These are phyloP conservation scores for Arthromyces matolae DNA, from an alignment of 768 basidiomycete genomes.

Conservation along the genomic window DNA sequence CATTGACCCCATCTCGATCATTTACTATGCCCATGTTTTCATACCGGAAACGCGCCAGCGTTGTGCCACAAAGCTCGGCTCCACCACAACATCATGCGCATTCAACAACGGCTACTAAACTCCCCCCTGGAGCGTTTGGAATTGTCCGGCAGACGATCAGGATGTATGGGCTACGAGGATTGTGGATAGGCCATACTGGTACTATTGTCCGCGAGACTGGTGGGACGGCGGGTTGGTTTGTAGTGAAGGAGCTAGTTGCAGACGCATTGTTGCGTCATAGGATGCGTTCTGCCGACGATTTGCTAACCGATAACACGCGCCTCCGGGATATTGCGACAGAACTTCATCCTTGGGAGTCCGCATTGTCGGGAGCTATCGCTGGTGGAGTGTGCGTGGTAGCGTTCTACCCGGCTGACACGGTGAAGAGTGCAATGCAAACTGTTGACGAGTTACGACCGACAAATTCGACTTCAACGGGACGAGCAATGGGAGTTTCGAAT, in stretches of 20 bases:
- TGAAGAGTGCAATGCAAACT: slow-evolving; percentile 91
- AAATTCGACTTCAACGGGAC: background rate
- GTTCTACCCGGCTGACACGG: slow-evolving; percentile 86
- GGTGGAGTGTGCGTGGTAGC: slow-evolving; percentile 78
- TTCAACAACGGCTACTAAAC: slow-evolving; percentile 17
- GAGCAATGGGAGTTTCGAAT: background rate
- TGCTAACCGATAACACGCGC: slow-evolving; percentile 6
- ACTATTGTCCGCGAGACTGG: slow-evolving; percentile 88
- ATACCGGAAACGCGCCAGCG: background rate
- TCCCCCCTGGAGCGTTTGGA: slow-evolving; percentile 64
- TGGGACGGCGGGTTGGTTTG: slow-evolving; percentile 84
- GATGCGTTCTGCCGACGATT: slow-evolving; percentile 12
- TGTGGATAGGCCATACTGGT: slow-evolving; percentile 86
- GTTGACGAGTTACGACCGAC: slow-evolving; percentile 70
- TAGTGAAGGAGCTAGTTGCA: slow-evolving; percentile 75
- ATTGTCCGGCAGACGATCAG: slow-evolving; percentile 58
- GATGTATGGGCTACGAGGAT: slow-evolving; percentile 56
- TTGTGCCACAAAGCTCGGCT: background rate
- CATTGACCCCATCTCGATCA: slow-evolving; percentile 4
- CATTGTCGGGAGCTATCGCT: slow-evolving; percentile 72
- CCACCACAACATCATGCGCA: slow-evolving; percentile 10
- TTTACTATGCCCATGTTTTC: slow-evolving; percentile 6
- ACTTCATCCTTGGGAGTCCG: slow-evolving; percentile 70
- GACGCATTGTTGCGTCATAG: slow-evolving; percentile 45
- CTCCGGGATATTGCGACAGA: slow-evolving; percentile 18